Evolutionary conservation across 768 basidiomycete species (phyloP), one percentile per base, ranked within the genome.

Genomic region (Thelephora ganbajun): DNA sequence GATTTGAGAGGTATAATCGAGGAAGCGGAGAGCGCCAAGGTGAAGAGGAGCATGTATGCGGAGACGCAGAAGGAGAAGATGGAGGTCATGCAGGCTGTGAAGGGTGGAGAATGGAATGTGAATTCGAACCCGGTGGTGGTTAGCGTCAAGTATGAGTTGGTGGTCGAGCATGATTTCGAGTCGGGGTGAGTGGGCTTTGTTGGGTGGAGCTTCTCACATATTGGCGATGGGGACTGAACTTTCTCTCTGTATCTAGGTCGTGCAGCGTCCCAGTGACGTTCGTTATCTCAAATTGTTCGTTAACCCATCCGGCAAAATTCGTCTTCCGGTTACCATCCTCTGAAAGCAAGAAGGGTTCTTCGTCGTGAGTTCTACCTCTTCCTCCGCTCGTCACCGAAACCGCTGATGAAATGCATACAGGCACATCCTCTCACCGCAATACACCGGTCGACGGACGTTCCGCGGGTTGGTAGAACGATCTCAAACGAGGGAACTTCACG

Each of bases 41-140:
- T 71, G 19, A 84, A 80, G 50, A 74, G 90, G 41, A 88, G 77
- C 52, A 89, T 96, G 75, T 97, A 90, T 58, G 89, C 88, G 18
- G 90, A 97, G 67, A 94, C 91, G 4, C 76, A 74, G 51, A 70
- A 83, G 43, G 80, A 91, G 62, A 78, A 77, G 57, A 60, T 62
- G 53, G 77, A 79, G 45, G 64, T 93, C 30, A 57, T 93, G 45
- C 68, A 77, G 44, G 76, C 79, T 7, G 72, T 96, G 36, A 68
- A 76, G 33, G 62, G 68, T 3, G 81, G 80, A 50, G 78, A 83
- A 59, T 83, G 91, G 77, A 89, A 89, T 52, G 56, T 62, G 12
- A 87, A 92, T 62, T 82, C 77, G 69, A 76, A 91, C 57, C 89
- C 91, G 6, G 49, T 84, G 2, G 68, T 73, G 6, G 66, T 84